phyloP scores from a whole-genome alignment of 2,329 filamentous ascomycete species.

The Penicillium sp. region DNA sequence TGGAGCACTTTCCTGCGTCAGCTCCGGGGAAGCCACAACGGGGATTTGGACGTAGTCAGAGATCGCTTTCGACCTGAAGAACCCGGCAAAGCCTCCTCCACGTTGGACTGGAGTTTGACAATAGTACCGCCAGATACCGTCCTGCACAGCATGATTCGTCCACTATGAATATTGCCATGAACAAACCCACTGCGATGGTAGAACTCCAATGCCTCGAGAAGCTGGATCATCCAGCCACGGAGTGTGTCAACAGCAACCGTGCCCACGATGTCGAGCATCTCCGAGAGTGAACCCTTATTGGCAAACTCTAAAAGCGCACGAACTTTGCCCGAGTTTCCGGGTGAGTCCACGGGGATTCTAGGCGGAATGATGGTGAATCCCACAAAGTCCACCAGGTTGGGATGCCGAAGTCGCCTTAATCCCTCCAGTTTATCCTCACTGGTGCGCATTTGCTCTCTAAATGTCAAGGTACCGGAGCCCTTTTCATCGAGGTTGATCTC shows the following conservation, averaged over 20 bases:
- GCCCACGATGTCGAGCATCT: constrained; percentile 74
- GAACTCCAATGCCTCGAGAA: constrained; percentile 82
- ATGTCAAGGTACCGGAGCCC: constrained; percentile 55
- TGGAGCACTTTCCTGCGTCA: constrained; percentile 54
- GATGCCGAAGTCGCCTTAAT: constrained; percentile 68
- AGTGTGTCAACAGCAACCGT: constrained; percentile 68
- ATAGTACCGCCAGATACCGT: constrained; percentile 62
- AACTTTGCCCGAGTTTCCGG: constrained; percentile 59
- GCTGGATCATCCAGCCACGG: constrained; percentile 83
- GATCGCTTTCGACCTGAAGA: constrained; percentile 42
- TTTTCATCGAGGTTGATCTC: constrained; percentile 57
- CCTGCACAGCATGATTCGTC: constrained; percentile 72
- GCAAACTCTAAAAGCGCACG: constrained; percentile 70
- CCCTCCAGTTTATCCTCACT: constrained; percentile 72
- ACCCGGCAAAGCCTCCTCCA: constrained; percentile 47
- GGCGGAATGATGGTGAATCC: constrained; percentile 71
- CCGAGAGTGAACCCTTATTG: constrained; percentile 74
- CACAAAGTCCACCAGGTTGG: constrained; percentile 70
- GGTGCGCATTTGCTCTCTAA: constrained; percentile 70
- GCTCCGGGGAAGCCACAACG: constrained; percentile 82
- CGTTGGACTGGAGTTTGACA: constrained; percentile 52
- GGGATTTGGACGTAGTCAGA: constrained; percentile 61
- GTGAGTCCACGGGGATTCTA: constrained; percentile 37
- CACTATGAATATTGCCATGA: constrained; percentile 75
- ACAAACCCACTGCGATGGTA: constrained; percentile 78